phyloP scores from a whole-genome alignment of 108 stramenopile genomes.

The Pseudonitzschia delicatissima region DNA sequence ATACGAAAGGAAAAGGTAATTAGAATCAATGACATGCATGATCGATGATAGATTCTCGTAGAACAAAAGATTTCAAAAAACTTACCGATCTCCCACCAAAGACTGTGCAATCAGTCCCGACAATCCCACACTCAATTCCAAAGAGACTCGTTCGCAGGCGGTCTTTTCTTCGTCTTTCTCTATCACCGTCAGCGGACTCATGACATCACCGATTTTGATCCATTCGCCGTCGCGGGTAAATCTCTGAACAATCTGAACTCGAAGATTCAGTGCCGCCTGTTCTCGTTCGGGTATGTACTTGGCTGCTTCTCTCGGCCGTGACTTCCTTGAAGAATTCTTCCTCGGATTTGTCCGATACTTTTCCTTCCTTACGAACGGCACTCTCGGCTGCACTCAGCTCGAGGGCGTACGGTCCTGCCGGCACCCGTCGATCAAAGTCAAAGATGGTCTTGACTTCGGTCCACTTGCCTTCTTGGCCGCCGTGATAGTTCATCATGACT shows the following conservation, averaged over 20 bases:
- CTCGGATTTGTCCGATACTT: conserved; percentile 21
- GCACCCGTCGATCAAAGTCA: conserved; percentile 89
- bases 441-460: conserved; percentile 74
- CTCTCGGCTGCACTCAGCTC: conserved; percentile 80
- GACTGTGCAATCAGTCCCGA: conserved; percentile 58
- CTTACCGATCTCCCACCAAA: conserved; percentile 63
- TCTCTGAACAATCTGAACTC: conserved; percentile 72
- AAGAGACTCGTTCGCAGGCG: conserved; percentile 59
- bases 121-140: conserved; percentile 68
- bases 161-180: conserved; percentile 56
- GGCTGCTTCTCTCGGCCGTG: conserved; percentile 54
- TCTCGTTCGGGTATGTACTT: conserved; percentile 76
- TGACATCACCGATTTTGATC: conserved; percentile 65
- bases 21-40: not conserved
- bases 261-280: conserved; percentile 65
- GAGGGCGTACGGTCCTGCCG: conserved; percentile 79
- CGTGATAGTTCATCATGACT: conserved; percentile 67
- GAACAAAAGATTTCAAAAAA: not conserved
- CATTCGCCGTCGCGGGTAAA: conserved; percentile 64
- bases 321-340: conserved; percentile 54
- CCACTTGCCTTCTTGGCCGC: conserved; percentile 51
- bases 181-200: conserved; percentile 55
- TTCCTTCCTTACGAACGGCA: conserved; percentile 44
- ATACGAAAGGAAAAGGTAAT: not conserved
- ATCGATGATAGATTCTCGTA: not conserved